Percentiles rank a stretch among this genome's conserved stretches.
phyloP scores from a whole-genome alignment of 2,329 filamentous ascomycete species.

The Alternaria rosae region DNA sequence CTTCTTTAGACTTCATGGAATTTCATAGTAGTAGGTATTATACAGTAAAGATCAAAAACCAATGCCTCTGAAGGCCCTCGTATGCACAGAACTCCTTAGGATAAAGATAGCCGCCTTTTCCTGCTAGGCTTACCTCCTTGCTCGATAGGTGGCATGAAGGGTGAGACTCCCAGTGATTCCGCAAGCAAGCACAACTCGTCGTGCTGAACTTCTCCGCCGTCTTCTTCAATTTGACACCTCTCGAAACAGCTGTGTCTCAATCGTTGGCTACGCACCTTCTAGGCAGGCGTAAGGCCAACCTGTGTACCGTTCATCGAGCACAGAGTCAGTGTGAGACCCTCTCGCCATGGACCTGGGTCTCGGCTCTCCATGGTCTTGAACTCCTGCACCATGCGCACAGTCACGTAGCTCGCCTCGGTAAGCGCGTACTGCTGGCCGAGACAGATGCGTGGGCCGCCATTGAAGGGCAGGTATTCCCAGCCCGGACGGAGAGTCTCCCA shows the following conservation, averaged over 20 bases:
- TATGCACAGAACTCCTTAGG: neutral
- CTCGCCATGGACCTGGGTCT: slow-evolving; percentile 40
- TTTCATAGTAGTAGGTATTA: neutral
- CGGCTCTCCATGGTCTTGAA: slow-evolving; percentile 41
- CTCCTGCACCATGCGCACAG: slow-evolving; percentile 42
- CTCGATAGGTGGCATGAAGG: neutral
- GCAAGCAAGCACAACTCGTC: slow-evolving; percentile 15
- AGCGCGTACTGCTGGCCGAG: slow-evolving; percentile 49
- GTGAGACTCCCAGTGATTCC: neutral
- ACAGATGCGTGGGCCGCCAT: slow-evolving; percentile 50
- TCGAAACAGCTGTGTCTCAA: slow-evolving; percentile 14
- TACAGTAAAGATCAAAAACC: neutral
- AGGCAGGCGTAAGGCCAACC: slow-evolving; percentile 40
- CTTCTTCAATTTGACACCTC: slow-evolving; percentile 4
- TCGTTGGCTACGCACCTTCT: slow-evolving; percentile 10
- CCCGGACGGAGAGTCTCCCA: slow-evolving; percentile 52
- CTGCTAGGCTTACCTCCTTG: neutral
- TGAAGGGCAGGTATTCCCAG: slow-evolving; percentile 52
- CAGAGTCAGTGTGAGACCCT: slow-evolving; percentile 41
- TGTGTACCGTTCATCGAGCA: slow-evolving; percentile 37
- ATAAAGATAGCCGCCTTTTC: slow-evolving; percentile 9
- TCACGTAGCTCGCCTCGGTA: slow-evolving; percentile 47
- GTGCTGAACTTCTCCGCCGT: neutral
- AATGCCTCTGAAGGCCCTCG: neutral
- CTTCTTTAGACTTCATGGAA: neutral